Base-by-base conservation (phyloP, 1,139 yeast genomes). In the Candida frijolesensis region DNA sequence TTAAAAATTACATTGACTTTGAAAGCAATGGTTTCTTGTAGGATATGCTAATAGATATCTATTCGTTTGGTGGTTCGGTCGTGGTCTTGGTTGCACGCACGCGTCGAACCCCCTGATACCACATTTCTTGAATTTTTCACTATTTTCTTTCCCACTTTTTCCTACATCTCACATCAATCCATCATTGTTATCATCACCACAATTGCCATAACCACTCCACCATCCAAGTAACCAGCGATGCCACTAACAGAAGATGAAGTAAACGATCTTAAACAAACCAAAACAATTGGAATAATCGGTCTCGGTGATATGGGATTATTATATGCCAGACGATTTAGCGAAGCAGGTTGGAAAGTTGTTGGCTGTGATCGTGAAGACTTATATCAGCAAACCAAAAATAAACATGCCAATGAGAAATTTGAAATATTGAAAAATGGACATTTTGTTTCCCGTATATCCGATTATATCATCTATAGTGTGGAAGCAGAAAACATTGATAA, bases 271-370 rank as follows among this genome's bases (percentile, higher is more conserved):
- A 47, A 51, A 25, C 45, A 49, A 15, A 46, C 74, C 35, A 87
- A 84, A 63, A 75, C 74, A 39, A 80, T 94, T 46, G 99, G 99
- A 2, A 88, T 94, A 56, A 92, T 94, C 51, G 99, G 99, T 1
- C 80, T 94, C 42, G 99, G 99, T 27, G 99, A 94, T 65, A 94
- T 94, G 99, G 99, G 99, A 14, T 72, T 82, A 42, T 71, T 94
- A 57, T 94, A 94, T 62, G 98, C 98, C 53, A 75, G 77, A 15
- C 71, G 87, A 51, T 86, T 95, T 62, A 76, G 89, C 22, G 78
- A 78, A 46, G 95, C 92, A 1, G 98, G 98, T 1, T 90, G 97
- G 96, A 79, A 67, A 57, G 97, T 94, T 1, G 84, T 89, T 47
- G 97, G 96, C 2, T 90, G 97, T 67, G 99, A 94, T 64, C 74